A percentile compares a stretch with the other conserved stretches of the same genome.
phyloP scores from a whole-genome alignment of 768 basidiomycete species.

The Suillus americanus region DNA sequence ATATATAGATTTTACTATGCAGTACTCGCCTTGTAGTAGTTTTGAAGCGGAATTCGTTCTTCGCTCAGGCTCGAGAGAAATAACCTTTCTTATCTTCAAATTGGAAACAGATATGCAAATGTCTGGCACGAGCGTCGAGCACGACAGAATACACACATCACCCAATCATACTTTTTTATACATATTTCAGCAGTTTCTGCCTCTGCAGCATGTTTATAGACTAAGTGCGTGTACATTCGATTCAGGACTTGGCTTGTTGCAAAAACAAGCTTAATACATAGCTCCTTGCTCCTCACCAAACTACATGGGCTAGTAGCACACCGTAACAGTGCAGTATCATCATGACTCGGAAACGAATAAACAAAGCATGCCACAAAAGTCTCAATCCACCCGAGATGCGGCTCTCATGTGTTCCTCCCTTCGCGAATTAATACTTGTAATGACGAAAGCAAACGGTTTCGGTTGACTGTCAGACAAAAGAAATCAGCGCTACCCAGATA shows the following conservation, averaged over 20 bases:
- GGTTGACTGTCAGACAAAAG: conserved; percentile 1
- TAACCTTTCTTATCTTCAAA: background rate
- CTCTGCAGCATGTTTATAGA: conserved; percentile 43
- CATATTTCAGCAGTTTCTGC: conserved; percentile 64
- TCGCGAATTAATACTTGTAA: background rate
- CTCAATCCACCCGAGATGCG: background rate
- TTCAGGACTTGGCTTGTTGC: background rate
- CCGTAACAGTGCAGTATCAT: background rate
- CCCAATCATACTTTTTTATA: conserved; percentile 42
- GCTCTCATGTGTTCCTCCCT: background rate
- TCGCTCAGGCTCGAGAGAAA: background rate
- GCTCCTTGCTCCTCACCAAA: background rate
- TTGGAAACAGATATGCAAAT: background rate
- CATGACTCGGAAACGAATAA: background rate
- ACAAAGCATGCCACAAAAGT: background rate
- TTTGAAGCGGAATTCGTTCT: background rate
- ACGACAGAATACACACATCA: conserved; percentile 17
- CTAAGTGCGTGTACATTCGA: conserved; percentile 10
- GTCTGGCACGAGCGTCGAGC: background rate
- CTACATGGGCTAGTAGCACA: background rate
- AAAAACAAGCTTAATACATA: conserved; percentile 24
- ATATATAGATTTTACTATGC: background rate
- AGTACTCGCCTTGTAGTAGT: background rate
- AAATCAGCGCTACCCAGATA: background rate
- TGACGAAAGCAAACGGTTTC: conserved; percentile 4